Percentiles rank a stretch among this genome's conserved stretches.
These are phyloP conservation scores for Corymbia calophylla DNA, from an alignment of 441 rosid species.

Conservation along the genomic window DNA sequence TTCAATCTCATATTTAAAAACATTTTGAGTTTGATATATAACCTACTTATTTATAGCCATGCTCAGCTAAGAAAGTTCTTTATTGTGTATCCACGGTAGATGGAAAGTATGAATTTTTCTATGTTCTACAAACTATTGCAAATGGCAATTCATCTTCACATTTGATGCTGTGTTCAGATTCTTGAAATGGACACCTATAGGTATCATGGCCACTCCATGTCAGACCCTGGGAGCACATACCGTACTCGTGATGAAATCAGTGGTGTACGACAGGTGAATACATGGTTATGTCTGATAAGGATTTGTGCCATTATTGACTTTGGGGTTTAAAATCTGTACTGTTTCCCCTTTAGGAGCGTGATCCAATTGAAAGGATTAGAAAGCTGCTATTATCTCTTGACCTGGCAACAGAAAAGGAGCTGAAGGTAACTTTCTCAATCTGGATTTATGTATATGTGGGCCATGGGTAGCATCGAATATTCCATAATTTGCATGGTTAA, in stretches of 20 bases:
- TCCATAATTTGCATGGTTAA: neutral
- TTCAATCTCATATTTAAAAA: neutral
- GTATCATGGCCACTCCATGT: slow-evolving; percentile 98
- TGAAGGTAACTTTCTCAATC: slow-evolving; percentile 48
- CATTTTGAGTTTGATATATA: neutral
- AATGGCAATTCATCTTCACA: neutral
- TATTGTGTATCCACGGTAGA: neutral
- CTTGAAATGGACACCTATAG: slow-evolving; percentile 99
- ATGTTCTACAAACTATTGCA: neutral
- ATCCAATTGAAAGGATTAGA: slow-evolving; percentile 84
- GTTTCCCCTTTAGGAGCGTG: slow-evolving; percentile 62
- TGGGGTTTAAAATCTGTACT: neutral
- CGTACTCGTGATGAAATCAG: slow-evolving; percentile 91
- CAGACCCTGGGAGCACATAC: slow-evolving; percentile 99
- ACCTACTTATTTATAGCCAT: neutral
- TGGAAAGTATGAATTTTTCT: neutral
- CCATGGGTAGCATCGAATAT: neutral
- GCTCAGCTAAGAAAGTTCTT: neutral
- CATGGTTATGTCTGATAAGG: neutral
- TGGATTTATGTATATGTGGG: neutral
- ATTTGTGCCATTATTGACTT: neutral
- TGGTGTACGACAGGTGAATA: slow-evolving; percentile 86
- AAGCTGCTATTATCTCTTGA: slow-evolving; percentile 72
- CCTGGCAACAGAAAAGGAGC: slow-evolving; percentile 89
- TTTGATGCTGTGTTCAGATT: slow-evolving; percentile 39